Base-by-base conservation (phyloP, 2,329 filamentous ascomycete genomes). In the Ophiocordyceps camponoti-saundersi region DNA sequence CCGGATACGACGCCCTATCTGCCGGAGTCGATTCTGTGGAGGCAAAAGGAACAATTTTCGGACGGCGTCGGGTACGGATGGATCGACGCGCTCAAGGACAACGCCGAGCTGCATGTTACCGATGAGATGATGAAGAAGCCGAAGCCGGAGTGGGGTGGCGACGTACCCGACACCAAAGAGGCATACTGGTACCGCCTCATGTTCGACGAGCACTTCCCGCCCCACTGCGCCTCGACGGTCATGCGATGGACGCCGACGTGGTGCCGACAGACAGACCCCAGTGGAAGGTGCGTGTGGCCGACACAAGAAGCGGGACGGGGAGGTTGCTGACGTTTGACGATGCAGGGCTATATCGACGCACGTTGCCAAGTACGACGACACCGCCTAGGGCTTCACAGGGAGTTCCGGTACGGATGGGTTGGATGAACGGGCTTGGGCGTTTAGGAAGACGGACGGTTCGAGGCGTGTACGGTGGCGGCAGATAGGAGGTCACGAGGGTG, bases 121-220 rank as follows among this genome's bases (percentile, higher is more conserved):
- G 90, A 98, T 60, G 90, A 96, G 73, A 89, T 93, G 80, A 87
- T 96, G 84, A 88, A 89, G 75, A 90, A 93, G 77, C 90, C 92
- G 53, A 95, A 95, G 75, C 78, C 86, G 13, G 87, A 95, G 65
- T 98, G 93, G 93, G 90, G 88, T 45, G 68, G 70, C 58, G 93
- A 98, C 60, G 78, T 95, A 52, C 93, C 92, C 11, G 89, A 95
- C 60, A 89, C 83, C 60, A 98, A 98, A 77, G 92, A 98, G 70
- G 92, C 88, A 68, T 89, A 95, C 75, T 98, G 92, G 92, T 98
- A 98, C 71, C 82, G 92, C 58, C 75, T 71, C 63, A 96, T 98
- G 90, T 98, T 96, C 63, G 92, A 98, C 65, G 90, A 98, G 75
- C 90, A 93, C 67, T 98, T 96, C 77, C 92, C 92, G 44, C 76